These are phyloP conservation scores for Elongisporangium senticosum DNA, from an alignment of 352 stramenopile species.

Conservation along the genomic window DNA sequence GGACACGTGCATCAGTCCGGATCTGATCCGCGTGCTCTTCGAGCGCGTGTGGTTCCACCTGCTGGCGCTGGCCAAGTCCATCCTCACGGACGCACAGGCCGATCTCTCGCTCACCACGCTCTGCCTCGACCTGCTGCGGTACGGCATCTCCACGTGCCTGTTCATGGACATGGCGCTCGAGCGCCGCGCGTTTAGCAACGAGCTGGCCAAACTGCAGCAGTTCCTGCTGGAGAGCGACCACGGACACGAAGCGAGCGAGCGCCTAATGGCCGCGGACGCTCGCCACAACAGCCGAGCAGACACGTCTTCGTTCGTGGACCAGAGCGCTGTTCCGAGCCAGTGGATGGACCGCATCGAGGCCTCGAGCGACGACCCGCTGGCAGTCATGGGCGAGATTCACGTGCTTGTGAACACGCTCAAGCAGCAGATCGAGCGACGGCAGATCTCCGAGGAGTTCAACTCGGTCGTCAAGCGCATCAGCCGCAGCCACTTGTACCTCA, in stretches of 20 bases:
- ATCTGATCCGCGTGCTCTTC: constrained; percentile 91
- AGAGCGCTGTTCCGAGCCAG: constrained; percentile 11
- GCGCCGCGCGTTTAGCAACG: constrained; percentile 68
- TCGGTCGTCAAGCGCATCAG: constrained; percentile 88
- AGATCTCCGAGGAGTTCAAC: constrained; percentile 79
- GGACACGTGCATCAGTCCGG: constrained; percentile 81
- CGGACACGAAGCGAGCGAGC: constrained; percentile 9
- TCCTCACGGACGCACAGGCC: constrained; percentile 71
- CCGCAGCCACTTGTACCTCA: constrained; percentile 88
- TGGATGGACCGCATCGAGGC: constrained; percentile 70
- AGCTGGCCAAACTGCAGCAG: constrained; percentile 68
- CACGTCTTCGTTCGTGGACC: neutral
- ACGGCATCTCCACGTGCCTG: constrained; percentile 77
- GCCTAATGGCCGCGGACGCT: neutral
- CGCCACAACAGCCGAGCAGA: neutral
- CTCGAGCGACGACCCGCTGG: constrained; percentile 64
- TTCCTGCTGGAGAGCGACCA: constrained; percentile 33
- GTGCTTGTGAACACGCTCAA: constrained; percentile 88
- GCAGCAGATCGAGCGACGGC: constrained; percentile 78
- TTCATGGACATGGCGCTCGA: constrained; percentile 77
- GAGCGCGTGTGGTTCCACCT: constrained; percentile 95
- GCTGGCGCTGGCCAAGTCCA: constrained; percentile 78
- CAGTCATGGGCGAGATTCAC: constrained; percentile 86
- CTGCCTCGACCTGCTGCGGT: constrained; percentile 76
- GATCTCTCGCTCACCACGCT: constrained; percentile 77